Evolutionary conservation across 75 land plant genomes (phyloP), one percentile per base, ranked within the genome.

Genomic region (Cupressus sempervirens): DNA sequence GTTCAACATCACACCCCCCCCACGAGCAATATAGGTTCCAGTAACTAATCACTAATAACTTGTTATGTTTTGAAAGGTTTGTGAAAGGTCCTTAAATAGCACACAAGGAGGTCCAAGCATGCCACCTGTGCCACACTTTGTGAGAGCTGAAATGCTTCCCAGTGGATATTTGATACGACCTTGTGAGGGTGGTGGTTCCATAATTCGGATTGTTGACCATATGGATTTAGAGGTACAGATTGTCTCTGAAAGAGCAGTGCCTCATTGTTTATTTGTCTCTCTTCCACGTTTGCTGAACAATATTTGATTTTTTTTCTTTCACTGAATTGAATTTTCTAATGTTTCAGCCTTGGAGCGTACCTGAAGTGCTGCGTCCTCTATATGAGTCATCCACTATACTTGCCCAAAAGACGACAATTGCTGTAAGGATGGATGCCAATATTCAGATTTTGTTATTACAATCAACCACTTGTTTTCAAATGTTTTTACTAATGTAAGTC

Each of bases 301-400:
- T 48, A 18, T 14, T 3, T 62, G 74, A 34, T 34, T 8, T 65
- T 40, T 5, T n/a, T 83, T 68, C 30, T 36, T 83, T 29, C 35
- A 26, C 30, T 83, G 41, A 10, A n/a, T 68, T 68, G 2, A 68
- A 18, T 56, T 29, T 53, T 34, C 13, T 30, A 67, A 20, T 68
- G n/a, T 34, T 83, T 26, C 86, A 96, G 98, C 91, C 98, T 54
- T 96, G 95, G 98, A 96, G 94, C 77, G 97, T 96, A n/a, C 97
- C 95, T 70, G 98, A 96, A 82, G 98, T 96, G n/a, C 79, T 96
- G 41, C 93, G 98, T 30, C 97, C 96, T 5, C 88, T 96, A 23
- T 96, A 96, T 86, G 95, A 94, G 89, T 96, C 98, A 36, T 93
- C 98, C 65, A 87, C 94, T 1, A 87, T 92, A 29, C 90, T 96